phyloP scores from a whole-genome alignment of 805 yeast genomes.

The Pichia nakasei region DNA sequence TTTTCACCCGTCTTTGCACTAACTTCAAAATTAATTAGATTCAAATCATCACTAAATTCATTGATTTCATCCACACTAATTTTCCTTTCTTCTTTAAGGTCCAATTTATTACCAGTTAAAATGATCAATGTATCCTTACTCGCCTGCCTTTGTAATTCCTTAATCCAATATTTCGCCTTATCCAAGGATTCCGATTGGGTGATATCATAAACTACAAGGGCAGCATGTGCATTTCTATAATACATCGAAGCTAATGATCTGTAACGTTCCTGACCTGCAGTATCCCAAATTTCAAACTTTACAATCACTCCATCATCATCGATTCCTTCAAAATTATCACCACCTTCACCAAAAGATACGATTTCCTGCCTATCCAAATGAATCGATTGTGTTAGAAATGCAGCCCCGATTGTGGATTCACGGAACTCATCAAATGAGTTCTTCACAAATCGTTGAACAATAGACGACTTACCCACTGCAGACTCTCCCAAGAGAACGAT shows the following conservation, averaged over 20 bases:
- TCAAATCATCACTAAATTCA: constrained; percentile 51
- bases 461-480: constrained; percentile 61
- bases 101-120: constrained; percentile 74
- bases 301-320: constrained; percentile 21
- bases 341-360: background rate
- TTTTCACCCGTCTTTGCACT: constrained; percentile 52
- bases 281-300: constrained; percentile 75
- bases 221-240: constrained; percentile 73
- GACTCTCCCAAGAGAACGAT: constrained; percentile 52
- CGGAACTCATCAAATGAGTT: constrained; percentile 64
- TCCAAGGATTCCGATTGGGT: constrained; percentile 58
- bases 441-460: constrained; percentile 62
- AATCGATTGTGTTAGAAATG: constrained; percentile 64
- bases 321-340: constrained; percentile 29
- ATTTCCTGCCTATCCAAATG: background rate
- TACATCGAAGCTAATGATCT: constrained; percentile 77
- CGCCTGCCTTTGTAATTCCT: constrained; percentile 78
- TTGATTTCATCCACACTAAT: constrained; percentile 28
- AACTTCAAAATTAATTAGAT: constrained; percentile 42
- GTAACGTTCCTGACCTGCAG: constrained; percentile 65
- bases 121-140: constrained; percentile 61
- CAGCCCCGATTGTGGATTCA: constrained; percentile 82
- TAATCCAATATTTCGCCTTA: constrained; percentile 70
- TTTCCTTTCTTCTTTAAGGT: constrained; percentile 44
- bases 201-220: constrained; percentile 69